These are phyloP conservation scores for Nemania sp. DNA, from an alignment of 2,329 filamentous ascomycete species.

Conservation along the genomic window DNA sequence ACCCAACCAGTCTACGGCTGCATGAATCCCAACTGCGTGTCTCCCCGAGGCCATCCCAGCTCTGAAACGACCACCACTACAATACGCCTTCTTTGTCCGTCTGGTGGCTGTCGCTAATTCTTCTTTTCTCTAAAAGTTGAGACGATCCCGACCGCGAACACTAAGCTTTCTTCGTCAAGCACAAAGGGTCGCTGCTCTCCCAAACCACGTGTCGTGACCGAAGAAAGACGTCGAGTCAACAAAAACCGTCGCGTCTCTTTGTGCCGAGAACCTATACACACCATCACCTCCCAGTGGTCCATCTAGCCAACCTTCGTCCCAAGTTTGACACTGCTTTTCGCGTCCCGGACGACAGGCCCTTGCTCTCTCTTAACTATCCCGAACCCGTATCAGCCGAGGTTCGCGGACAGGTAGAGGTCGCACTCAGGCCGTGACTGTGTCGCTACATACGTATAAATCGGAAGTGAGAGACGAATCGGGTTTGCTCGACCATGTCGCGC, in stretches of 20 bases:
- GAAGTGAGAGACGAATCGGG: conserved; percentile 2
- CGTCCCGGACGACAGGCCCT: conserved; percentile 3
- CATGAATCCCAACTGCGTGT: conserved; percentile 27
- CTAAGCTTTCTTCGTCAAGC: conserved; percentile 31
- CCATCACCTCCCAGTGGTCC: not conserved
- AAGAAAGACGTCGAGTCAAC: conserved; percentile 10
- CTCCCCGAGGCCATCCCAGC: not conserved
- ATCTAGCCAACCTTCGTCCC: not conserved
- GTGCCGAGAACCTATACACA: not conserved
- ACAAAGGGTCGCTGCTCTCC: conserved; percentile 32
- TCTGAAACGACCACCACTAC: not conserved
- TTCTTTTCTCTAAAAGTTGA: conserved; percentile 25
- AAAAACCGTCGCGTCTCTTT: conserved; percentile 11
- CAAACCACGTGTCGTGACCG: conserved; percentile 24
- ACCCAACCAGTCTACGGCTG: conserved; percentile 18
- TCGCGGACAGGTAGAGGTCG: conserved; percentile 11
- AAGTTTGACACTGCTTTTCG: conserved; percentile 4
- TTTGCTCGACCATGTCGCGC: conserved; percentile 55
- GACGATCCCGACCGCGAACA: conserved; percentile 26
- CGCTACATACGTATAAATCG: conserved; percentile 5
- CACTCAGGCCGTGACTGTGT: conserved; percentile 1
- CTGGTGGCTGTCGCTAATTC: conserved; percentile 32
- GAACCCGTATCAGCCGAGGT: not conserved
- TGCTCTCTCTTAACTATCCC: not conserved
- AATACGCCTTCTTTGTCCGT: conserved; percentile 32